Percentiles rank a stretch among this genome's conserved stretches.
phyloP scores from a whole-genome alignment of 305 asterid genomes.

The Striga hermonthica region DNA sequence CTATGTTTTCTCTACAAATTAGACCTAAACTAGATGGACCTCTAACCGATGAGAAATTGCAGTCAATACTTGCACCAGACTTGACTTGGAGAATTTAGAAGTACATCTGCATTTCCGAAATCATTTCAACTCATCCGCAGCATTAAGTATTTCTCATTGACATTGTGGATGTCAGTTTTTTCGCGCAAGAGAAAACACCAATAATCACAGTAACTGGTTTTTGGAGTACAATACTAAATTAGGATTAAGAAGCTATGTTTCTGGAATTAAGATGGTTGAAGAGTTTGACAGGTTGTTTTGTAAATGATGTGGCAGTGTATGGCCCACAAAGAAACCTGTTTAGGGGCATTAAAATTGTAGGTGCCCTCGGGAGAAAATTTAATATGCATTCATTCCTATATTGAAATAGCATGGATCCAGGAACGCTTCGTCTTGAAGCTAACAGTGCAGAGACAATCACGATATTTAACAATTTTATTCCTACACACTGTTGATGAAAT shows the following conservation, averaged over 20 bases:
- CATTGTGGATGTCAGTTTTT: too few relatives aligned
- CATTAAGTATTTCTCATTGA: too few relatives aligned
- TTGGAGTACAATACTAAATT: too few relatives aligned
- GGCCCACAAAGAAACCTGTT: too few relatives aligned
- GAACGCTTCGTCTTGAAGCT: neutral
- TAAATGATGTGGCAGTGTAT: too few relatives aligned
- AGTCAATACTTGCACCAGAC: neutral
- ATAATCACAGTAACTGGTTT: too few relatives aligned
- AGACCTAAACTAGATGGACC: constrained; percentile 11
- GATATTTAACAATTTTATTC: neutral
- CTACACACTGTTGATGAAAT: neutral
- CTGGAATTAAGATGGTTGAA: too few relatives aligned
- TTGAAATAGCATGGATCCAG: neutral
- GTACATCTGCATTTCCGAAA: constrained; percentile 7
- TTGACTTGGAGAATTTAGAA: constrained; percentile 5
- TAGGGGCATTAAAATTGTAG: too few relatives aligned
- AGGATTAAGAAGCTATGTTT: too few relatives aligned
- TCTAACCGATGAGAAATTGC: constrained; percentile 6
- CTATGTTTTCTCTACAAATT: constrained; percentile 12
- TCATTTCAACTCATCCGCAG: neutral
- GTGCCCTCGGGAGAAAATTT: constrained; percentile 2
- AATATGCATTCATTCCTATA: constrained; percentile 7
- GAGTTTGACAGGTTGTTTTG: too few relatives aligned
- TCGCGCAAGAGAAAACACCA: too few relatives aligned
- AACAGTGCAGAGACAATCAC: neutral